phyloP scores from a whole-genome alignment of 2,329 filamentous ascomycete genomes.

The Bipolaris cookei region DNA sequence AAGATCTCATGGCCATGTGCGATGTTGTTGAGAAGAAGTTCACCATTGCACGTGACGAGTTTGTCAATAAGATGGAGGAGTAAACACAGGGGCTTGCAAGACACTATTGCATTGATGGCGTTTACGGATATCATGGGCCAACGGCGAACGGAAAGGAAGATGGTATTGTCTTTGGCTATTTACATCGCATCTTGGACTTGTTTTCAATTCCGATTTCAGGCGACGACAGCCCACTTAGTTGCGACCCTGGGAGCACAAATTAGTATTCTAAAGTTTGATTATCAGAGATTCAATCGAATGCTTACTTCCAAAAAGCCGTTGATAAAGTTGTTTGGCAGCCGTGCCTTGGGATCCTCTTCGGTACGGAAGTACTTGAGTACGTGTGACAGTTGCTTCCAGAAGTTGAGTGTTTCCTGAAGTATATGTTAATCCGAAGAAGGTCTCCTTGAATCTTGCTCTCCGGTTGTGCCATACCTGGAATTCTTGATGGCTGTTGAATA shows the following conservation, averaged over 20 bases:
- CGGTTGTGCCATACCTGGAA: slow-evolving; percentile 73
- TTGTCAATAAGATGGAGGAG: slow-evolving; percentile 51
- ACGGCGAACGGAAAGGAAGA: slow-evolving; percentile 43
- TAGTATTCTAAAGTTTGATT: background rate
- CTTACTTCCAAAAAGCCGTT: slow-evolving; percentile 91
- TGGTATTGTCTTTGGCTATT: slow-evolving; percentile 47
- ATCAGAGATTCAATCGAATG: background rate
- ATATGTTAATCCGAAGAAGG: slow-evolving; percentile 4
- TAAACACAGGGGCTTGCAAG: slow-evolving; percentile 9
- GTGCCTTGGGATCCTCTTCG: slow-evolving; percentile 78
- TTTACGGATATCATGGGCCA: slow-evolving; percentile 29
- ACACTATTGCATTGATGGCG: slow-evolving; percentile 41
- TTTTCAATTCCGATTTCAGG: slow-evolving; percentile 11
- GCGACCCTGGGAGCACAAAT: slow-evolving; percentile 42
- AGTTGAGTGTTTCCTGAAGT: slow-evolving; percentile 92
- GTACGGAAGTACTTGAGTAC: slow-evolving; percentile 96
- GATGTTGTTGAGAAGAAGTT: slow-evolving; percentile 95
- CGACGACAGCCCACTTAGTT: slow-evolving; percentile 36
- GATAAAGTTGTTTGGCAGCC: slow-evolving; percentile 89
- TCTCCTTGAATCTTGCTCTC: background rate
- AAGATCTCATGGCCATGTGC: slow-evolving; percentile 88
- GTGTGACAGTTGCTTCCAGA: slow-evolving; percentile 96
- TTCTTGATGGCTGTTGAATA: slow-evolving; percentile 90
- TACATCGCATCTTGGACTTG: slow-evolving; percentile 37
- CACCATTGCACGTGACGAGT: slow-evolving; percentile 69